Base-by-base conservation (phyloP, 176 grass and related monocot genomes). In the Eleusine coracana region DNA sequence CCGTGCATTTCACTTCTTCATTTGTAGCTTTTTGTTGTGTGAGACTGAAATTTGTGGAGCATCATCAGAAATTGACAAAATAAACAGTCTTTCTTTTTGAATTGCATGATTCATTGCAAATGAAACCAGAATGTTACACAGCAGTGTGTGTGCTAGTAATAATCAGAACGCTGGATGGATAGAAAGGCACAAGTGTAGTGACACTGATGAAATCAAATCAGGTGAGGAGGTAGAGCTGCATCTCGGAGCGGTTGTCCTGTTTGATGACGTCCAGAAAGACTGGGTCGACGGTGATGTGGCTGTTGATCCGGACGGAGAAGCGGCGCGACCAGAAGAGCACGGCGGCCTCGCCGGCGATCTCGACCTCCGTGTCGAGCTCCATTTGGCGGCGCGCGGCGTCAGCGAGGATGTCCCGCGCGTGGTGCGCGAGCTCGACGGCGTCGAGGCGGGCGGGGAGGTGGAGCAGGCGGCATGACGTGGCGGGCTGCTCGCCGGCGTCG, bases 391-490 rank as follows among this genome's bases (percentile, higher is more conserved):
- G 80, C 38, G 85, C 50, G 50, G 50, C 50, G 50, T 52, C 50
- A 15, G 50, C 50, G 2, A 52, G 50, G 50, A 52, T 52, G 50
- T 1, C 54, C 17, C 51, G 62, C 44, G 79, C 82, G 83, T 89
- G 85, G 85, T 90, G 84, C 9, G 91, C 89, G 66, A 97, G 77
- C 89, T 92, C 79, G 23, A 94, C 36, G 61, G 72, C 91, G 46
- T 89, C 76, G 54, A 97, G 94, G 72, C 82, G 79, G 20, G 94
- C 91, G 3, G 94, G 83, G 39, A 97, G 84, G 79, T 86, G 89
- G 76, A 97, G 89, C 74, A 94, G 76, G 78, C 86, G 89, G 94
- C 91, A 97, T 3, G 94, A 97, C 39, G 78, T 89, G 48, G 94
- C 42, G 14, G 84, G 80, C 75, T 94, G 94, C 3, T 69, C 90